Conservation (phyloP, 257 asterid genomes). For the Lithospermum erythrorhizon region DNA sequence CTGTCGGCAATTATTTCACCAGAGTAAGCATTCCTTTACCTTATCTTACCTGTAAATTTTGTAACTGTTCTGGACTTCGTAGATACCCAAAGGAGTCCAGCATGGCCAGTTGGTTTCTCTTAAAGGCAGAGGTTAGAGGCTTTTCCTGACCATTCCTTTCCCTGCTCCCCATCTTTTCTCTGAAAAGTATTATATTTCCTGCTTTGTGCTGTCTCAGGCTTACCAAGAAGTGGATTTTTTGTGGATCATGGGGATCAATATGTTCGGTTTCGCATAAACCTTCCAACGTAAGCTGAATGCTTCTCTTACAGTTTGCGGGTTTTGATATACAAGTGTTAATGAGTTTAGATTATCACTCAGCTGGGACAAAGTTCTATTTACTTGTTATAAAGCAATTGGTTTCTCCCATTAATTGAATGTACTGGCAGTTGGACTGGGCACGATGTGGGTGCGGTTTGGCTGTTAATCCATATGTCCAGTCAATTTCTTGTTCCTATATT, state of each 20-base stretch:
- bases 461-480: background rate
- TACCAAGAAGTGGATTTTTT: conserved; percentile 68
- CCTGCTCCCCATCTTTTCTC: background rate
- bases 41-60: conserved; percentile 9
- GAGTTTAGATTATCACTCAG: no score
- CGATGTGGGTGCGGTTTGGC: no score
- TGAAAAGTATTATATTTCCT: background rate
- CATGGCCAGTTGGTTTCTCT: conserved; percentile 68
- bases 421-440: no score
- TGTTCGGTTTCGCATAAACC: conserved; percentile 65
- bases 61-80: conserved; percentile 18
- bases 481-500: background rate
- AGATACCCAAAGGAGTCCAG: conserved; percentile 95
- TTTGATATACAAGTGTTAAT: no score
- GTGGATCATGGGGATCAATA: conserved; percentile 75
- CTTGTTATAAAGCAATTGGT: no score
- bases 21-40: conserved; percentile 2
- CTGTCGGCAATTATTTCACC: background rate
- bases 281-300: conserved; percentile 66
- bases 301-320: background rate
- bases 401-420: no score
- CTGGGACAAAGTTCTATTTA: no score
- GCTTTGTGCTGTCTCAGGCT: conserved; percentile 30
- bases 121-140: conserved; percentile 73
- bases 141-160: background rate